phyloP scores from a whole-genome alignment of 1,139 yeast genomes.

The Meyerozyma guilliermondii region DNA sequence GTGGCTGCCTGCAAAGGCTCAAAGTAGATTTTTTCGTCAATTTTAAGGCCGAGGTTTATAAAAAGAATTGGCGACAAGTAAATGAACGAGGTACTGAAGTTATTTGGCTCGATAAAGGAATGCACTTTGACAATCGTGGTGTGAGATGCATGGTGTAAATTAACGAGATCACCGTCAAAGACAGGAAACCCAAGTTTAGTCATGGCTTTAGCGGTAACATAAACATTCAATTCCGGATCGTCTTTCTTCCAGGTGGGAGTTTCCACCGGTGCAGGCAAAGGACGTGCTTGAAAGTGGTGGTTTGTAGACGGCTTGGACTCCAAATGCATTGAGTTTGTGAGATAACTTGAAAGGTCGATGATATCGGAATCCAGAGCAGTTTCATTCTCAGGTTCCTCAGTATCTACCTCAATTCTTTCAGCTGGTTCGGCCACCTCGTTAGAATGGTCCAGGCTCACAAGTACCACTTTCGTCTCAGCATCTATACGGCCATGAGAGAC shows the following conservation, averaged over 20 bases:
- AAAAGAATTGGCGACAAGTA: constrained; percentile 65
- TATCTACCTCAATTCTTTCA: constrained; percentile 4
- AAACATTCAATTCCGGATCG: constrained; percentile 45
- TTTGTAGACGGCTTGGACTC: constrained; percentile 8
- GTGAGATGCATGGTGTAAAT: constrained; percentile 16
- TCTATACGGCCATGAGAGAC: constrained; percentile 58
- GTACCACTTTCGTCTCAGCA: constrained; percentile 43
- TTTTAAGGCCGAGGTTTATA: constrained; percentile 41
- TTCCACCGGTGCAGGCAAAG: constrained; percentile 20
- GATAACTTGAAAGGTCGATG: constrained; percentile 34
- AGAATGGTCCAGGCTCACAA: constrained; percentile 23
- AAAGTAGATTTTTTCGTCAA: constrained; percentile 24
- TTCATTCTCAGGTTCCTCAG: background rate
- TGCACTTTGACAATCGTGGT: constrained; percentile 43
- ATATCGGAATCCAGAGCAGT: constrained; percentile 10
- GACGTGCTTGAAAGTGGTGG: constrained; percentile 18
- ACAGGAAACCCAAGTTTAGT: constrained; percentile 50
- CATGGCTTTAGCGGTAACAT: constrained; percentile 48
- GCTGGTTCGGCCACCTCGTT: constrained; percentile 21
- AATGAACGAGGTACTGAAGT: constrained; percentile 31
- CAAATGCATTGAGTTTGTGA: constrained; percentile 27
- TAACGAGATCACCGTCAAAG: constrained; percentile 65
- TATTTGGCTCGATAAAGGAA: constrained; percentile 63
- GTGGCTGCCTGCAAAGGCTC: constrained; percentile 12
- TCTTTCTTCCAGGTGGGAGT: constrained; percentile 30